A percentile compares a stretch with the other conserved stretches of the same genome.
These are phyloP conservation scores for Aspergillus phoenicis DNA, from an alignment of 2,329 filamentous ascomycete genomes.

Conservation along the genomic window DNA sequence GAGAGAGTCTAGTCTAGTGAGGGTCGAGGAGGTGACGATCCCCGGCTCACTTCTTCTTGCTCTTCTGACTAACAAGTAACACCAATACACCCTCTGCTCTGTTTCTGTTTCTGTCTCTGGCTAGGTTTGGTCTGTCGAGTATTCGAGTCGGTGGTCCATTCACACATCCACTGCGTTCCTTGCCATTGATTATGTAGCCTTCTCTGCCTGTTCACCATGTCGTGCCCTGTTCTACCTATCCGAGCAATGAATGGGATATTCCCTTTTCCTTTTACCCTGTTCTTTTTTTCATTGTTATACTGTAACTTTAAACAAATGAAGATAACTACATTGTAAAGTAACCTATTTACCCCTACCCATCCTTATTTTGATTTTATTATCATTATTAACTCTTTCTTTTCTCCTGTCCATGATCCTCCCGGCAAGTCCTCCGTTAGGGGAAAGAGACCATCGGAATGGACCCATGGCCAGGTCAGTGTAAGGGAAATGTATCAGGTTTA, in stretches of 20 bases:
- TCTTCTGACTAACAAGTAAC: constrained; percentile 11
- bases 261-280: not conserved
- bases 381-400: constrained; percentile 1
- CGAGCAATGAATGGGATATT: no score
- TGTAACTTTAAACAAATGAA: no score
- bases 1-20: constrained; percentile 14
- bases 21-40: constrained; percentile 14
- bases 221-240: no score
- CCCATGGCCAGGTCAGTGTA: not conserved
- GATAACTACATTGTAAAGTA: no score
- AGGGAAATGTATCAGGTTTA: constrained; percentile 3
- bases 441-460: constrained; percentile 3
- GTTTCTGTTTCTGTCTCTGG: no score
- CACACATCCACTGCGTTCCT: no score
- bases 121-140: no score
- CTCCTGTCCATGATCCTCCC: not conserved
- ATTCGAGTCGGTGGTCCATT: not conserved
- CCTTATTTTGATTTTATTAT: not conserved
- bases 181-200: no score
- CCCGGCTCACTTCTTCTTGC: constrained; percentile 8
- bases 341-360: not conserved
- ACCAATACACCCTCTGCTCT: no score
- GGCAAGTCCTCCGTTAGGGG: not conserved
- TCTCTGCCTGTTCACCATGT: no score
- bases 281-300: not conserved